A percentile compares a stretch with the other conserved stretches of the same genome.
These are phyloP conservation scores for Rhizophora apiculata DNA, from an alignment of 345 rosid genomes.

Conservation along the genomic window DNA sequence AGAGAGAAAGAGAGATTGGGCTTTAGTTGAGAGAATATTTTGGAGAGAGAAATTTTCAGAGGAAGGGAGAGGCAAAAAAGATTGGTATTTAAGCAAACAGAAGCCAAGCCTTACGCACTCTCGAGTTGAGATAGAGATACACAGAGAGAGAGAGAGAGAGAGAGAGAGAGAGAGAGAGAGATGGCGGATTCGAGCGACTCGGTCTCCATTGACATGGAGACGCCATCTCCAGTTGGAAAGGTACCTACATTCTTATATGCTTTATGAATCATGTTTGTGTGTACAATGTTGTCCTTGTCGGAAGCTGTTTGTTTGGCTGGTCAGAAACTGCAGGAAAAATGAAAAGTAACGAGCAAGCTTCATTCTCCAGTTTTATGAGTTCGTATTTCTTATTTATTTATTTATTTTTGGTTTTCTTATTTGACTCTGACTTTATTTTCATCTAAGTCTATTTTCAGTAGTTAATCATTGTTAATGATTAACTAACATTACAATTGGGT, in stretches of 20 bases:
- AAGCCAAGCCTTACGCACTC: background rate
- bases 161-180: slow-evolving; percentile 40
- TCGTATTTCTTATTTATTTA: background rate
- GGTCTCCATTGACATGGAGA: slow-evolving; percentile 65
- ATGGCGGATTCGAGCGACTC: slow-evolving; percentile 59
- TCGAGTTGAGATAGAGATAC: background rate
- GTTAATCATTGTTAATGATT: too few relatives aligned
- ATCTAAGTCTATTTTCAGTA: background rate
- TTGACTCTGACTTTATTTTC: background rate
- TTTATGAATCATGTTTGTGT: background rate
- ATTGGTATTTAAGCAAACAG: slow-evolving; percentile 33
- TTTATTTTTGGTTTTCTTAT: background rate
- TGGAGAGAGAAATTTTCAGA: background rate
- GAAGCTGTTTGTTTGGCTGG: slow-evolving; percentile 21
- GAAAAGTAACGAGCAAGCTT: slow-evolving; percentile 8
- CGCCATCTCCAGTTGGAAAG: slow-evolving; percentile 87
- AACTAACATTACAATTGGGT: too few relatives aligned
- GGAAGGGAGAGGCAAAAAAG: slow-evolving; percentile 6
- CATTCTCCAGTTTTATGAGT: background rate
- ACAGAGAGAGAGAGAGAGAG: background rate
- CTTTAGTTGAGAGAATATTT: background rate
- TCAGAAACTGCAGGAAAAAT: slow-evolving; percentile 27
- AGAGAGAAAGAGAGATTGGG: slow-evolving; percentile 7
- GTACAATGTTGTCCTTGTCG: background rate
- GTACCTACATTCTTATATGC: slow-evolving; percentile 20